Evolutionary conservation across 1,284 basidiomycete genomes (phyloP).

Genomic region (Coriolopsis trogii): DNA sequence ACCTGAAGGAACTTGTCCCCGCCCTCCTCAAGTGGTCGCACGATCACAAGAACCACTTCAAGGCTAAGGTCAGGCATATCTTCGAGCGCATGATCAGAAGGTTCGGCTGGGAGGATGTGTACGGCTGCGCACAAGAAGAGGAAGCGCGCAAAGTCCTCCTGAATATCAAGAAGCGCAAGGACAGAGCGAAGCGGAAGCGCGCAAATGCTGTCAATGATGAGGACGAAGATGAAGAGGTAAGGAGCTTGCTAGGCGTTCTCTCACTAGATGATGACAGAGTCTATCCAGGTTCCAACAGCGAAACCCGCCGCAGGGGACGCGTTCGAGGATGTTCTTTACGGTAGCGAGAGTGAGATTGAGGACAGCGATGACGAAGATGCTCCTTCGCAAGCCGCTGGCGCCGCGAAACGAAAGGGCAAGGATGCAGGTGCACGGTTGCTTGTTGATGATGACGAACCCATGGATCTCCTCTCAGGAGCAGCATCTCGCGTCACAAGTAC

Average conservation of each 20-base stretch:
- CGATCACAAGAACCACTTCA: conserved; percentile 99
- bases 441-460: conserved; percentile 91
- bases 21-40: conserved; percentile 91
- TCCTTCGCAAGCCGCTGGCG: conserved; percentile 29
- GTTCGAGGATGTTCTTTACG: conserved; percentile 95
- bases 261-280: no score
- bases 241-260: no score
- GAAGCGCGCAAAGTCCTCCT: conserved; percentile 80
- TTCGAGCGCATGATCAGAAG: conserved; percentile 95
- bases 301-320: conserved; percentile 77
- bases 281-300: conserved; percentile 38
- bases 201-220: conserved; percentile 58
- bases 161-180: conserved; percentile 92
- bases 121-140: conserved; percentile 74
- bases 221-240: no score
- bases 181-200: conserved; percentile 79
- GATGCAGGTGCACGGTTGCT: conserved; percentile 66
- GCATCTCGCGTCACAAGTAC: conserved; percentile 78
- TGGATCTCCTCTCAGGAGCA: conserved; percentile 91
- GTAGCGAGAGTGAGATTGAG: conserved; percentile 86
- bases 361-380: conserved; percentile 73
- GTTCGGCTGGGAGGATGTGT: conserved; percentile 88
- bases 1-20: conserved; percentile 81
- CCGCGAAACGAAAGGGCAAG: conserved; percentile 41
- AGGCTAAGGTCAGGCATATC: conserved; percentile 94